Percentiles rank a stretch among this genome's conserved stretches.
Evolutionary conservation across 768 basidiomycete genomes (phyloP).

Genomic region (Asterophora parasitica): DNA sequence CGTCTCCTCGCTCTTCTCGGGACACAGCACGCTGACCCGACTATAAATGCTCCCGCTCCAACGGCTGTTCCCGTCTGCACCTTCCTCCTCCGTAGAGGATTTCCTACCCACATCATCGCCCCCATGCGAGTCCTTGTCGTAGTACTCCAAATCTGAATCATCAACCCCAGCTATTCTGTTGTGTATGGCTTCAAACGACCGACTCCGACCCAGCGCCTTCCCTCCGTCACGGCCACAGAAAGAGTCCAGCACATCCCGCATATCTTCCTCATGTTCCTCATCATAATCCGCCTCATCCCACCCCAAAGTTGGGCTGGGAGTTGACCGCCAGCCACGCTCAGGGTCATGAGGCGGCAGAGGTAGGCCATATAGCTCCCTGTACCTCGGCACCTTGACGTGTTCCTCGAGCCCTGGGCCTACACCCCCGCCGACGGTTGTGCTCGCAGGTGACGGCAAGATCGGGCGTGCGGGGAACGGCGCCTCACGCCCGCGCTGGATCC

Average conservation of each 20-base stretch:
- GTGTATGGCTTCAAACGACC: constrained; percentile 20
- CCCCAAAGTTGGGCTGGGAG: constrained; percentile 3
- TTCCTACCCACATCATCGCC: constrained; percentile 14
- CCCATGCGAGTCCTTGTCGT: constrained; percentile 8
- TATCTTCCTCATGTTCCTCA: constrained; percentile 25
- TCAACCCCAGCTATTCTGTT: constrained; percentile 9
- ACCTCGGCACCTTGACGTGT: constrained; percentile 24
- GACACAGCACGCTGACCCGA: constrained; percentile 48
- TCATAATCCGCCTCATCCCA: constrained; percentile 21
- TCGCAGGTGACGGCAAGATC: constrained; percentile 18
- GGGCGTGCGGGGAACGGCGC: constrained; percentile 48
- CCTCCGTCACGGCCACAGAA: constrained; percentile 20
- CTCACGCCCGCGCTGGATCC: constrained; percentile 42
- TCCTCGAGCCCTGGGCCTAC: constrained; percentile 22
- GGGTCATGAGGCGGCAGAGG: constrained; percentile 5
- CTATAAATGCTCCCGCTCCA: constrained; percentile 47
- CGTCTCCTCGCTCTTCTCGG: constrained; percentile 45
- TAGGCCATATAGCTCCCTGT: constrained; percentile 28
- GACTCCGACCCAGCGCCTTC: constrained; percentile 25
- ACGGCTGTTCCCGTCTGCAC: constrained; percentile 31
- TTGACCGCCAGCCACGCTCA: constrained; percentile 4
- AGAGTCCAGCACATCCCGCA: constrained; percentile 34
- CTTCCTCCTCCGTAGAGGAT: constrained; percentile 21
- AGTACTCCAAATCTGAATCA: constrained; percentile 12
- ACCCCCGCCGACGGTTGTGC: constrained; percentile 17